Percentiles rank a stretch among this genome's conserved stretches.
Evolutionary conservation across 306 rosid genomes (phyloP).

Genomic region (Acmispon strigosus): DNA sequence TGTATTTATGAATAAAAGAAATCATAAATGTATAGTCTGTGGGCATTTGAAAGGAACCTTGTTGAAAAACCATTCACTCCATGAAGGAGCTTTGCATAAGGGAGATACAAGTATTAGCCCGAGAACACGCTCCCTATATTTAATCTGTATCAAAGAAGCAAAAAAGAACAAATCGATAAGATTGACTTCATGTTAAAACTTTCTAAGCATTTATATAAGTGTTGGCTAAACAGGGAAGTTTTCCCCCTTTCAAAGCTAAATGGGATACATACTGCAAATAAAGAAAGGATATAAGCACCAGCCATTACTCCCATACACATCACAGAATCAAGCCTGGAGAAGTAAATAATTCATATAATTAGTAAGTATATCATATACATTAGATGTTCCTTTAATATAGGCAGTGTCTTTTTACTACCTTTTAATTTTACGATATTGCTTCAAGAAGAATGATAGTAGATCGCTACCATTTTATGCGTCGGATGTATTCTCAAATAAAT

Average conservation of each 20-base stretch:
- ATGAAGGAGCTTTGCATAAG: conserved; percentile 80
- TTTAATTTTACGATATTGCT: neutral
- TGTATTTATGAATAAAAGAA: conserved; percentile 11
- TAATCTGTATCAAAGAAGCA: conserved; percentile 41
- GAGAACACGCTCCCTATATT: conserved; percentile 83
- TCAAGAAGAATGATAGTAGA: neutral
- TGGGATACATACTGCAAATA: conserved; percentile 70
- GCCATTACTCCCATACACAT: conserved; percentile 98
- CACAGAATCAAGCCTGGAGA: conserved; percentile 82
- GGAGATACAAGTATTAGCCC: conserved; percentile 95
- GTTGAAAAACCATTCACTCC: conserved; percentile 90
- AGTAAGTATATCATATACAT: conserved; percentile 13
- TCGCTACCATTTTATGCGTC: neutral
- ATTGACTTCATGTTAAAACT: neutral
- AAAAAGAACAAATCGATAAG: conserved; percentile 5
- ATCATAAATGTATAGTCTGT: neutral
- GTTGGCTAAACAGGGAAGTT: neutral
- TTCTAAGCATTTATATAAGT: neutral
- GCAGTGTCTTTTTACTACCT: neutral
- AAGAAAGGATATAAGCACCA: conserved; percentile 80
- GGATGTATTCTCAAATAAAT: neutral
- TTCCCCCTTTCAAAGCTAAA: neutral
- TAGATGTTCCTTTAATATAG: conserved; percentile 7
- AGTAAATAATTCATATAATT: conserved; percentile 17
- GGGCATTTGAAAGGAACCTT: conserved; percentile 47